Conservation (phyloP, 2,329 filamentous ascomycete genomes). For the Apiospora malaysiana region DNA sequence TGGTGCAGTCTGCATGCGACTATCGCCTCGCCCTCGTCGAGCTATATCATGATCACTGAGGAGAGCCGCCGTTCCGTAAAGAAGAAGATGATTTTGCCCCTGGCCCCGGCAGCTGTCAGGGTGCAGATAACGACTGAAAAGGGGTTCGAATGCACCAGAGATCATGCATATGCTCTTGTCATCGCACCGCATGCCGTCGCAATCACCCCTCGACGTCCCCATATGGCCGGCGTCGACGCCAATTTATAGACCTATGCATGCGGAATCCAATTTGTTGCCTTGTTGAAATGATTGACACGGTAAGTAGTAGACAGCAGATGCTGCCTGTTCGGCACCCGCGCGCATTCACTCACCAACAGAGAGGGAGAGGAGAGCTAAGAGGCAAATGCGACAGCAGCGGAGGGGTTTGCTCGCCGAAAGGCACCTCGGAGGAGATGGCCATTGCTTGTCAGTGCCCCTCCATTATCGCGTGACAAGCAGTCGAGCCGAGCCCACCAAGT, state of each 20-base stretch:
- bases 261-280: not conserved
- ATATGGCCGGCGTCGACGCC: not conserved
- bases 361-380: not conserved
- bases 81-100: not conserved
- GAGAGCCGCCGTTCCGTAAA: not conserved
- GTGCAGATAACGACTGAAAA: not conserved
- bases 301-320: not conserved
- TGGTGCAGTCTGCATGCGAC: conserved; percentile 17
- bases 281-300: not conserved
- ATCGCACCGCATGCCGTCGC: not conserved
- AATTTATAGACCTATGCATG: not conserved
- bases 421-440: not conserved
- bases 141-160: not conserved
- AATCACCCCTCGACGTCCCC: not conserved
- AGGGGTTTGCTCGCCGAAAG: not conserved
- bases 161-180: conserved; percentile 12
- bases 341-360: not conserved
- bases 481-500: conserved; percentile 3
- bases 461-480: conserved; percentile 8
- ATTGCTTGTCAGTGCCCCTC: not conserved
- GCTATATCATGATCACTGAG: conserved; percentile 16
- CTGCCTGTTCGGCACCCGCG: not conserved
- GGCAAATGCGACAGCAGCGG: not conserved
- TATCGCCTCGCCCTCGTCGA: conserved; percentile 6
- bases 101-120: not conserved